Conservation (phyloP, 1,284 basidiomycete genomes). For the Grifola frondosa region DNA sequence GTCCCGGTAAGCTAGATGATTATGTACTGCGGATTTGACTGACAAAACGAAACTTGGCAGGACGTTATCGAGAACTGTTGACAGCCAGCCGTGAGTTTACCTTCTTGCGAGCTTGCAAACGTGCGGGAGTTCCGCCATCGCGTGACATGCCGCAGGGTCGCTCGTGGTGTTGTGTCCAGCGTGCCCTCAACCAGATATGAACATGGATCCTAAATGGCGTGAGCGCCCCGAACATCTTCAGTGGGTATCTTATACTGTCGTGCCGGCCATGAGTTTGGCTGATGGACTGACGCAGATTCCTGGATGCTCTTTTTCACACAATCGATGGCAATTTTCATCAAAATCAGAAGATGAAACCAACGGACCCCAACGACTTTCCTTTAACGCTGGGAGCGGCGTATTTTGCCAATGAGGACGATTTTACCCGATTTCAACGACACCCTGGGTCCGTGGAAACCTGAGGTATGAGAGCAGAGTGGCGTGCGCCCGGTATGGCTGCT, state of each 20-base stretch:
- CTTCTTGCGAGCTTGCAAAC: constrained; percentile 6
- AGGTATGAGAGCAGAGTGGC: no score
- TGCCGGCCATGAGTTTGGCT: no score
- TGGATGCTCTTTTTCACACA: constrained; percentile 6
- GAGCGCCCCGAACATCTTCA: neutral
- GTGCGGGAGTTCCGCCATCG: neutral
- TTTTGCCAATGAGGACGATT: constrained; percentile 8
- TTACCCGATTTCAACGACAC: neutral
- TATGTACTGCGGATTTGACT: neutral
- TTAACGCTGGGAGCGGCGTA: constrained; percentile 3
- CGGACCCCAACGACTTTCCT: constrained; percentile 8
- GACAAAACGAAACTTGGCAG: neutral
- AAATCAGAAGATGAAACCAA: constrained; percentile 11
- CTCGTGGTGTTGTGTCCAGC: constrained; percentile 13
- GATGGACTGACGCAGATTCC: constrained; percentile 5
- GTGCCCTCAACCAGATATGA: constrained; percentile 22
- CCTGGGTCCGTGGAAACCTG: neutral
- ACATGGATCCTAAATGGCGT: constrained; percentile 19
- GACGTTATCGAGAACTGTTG: constrained; percentile 19
- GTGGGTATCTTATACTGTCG: neutral
- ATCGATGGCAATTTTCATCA: constrained; percentile 16
- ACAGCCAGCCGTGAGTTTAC: constrained; percentile 12
- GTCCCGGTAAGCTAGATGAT: constrained; percentile 14
- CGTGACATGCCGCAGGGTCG: neutral
- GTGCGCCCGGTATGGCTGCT: no score